Conservation (phyloP, 2,329 filamentous ascomycete genomes). For the Colletotrichum somersetense region DNA sequence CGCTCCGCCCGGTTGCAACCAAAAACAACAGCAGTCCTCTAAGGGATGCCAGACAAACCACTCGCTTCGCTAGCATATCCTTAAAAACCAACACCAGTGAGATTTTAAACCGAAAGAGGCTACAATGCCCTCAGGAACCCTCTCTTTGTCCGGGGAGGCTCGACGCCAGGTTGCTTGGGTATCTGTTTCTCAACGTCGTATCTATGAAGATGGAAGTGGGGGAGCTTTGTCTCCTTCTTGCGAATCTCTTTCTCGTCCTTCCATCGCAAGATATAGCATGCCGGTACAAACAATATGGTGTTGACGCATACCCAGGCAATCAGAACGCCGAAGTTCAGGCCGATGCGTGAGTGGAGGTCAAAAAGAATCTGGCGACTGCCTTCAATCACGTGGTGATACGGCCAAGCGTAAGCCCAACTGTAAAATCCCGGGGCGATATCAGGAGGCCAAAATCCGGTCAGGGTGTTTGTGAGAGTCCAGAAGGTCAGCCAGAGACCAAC, state of each 20-base stretch:
- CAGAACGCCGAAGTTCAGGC: slow-evolving; percentile 28
- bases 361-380: slow-evolving; percentile 30
- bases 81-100: background rate
- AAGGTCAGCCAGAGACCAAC: slow-evolving; percentile 31
- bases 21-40: background rate
- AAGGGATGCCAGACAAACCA: background rate
- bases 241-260: slow-evolving; percentile 28
- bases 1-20: background rate
- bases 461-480: slow-evolving; percentile 29
- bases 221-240: slow-evolving; percentile 11
- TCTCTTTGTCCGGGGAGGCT: slow-evolving; percentile 25
- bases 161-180: slow-evolving; percentile 23
- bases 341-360: slow-evolving; percentile 30
- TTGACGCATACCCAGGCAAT: slow-evolving; percentile 25
- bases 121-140: slow-evolving; percentile 25
- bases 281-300: slow-evolving; percentile 11
- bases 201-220: slow-evolving; percentile 19
- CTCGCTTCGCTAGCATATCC: background rate
- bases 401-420: slow-evolving; percentile 33
- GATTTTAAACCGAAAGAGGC: background rate
- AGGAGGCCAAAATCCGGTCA: slow-evolving; percentile 29
- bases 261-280: slow-evolving; percentile 31
- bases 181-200: slow-evolving; percentile 21
- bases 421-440: slow-evolving; percentile 32
- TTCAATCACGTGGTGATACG: slow-evolving; percentile 32